Conservation (phyloP, 805 yeast genomes). For the Saccharomycopsis sp. region DNA sequence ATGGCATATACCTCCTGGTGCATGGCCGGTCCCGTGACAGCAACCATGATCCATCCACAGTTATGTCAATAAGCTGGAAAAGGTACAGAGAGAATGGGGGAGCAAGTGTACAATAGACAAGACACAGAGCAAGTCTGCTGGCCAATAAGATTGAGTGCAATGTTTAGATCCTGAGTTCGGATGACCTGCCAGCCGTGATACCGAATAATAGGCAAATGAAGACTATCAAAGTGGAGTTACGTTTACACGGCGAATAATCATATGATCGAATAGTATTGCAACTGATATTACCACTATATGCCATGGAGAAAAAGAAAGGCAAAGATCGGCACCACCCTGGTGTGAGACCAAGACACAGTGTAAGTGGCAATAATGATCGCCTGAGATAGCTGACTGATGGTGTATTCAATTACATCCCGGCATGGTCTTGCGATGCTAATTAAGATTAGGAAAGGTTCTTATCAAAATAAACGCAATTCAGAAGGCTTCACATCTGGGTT, state of each 20-base stretch:
- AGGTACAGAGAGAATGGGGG: background rate
- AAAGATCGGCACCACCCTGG: no score
- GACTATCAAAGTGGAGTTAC: background rate
- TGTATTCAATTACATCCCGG: background rate
- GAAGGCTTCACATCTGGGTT: background rate
- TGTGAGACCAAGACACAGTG: no score
- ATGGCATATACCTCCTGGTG: background rate
- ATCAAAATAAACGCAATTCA: background rate
- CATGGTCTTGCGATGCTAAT: background rate
- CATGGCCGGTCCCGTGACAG: background rate
- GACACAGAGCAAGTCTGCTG: no score
- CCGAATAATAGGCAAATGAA: no score
- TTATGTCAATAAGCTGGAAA: background rate
- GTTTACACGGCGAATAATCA: background rate
- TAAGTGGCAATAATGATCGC: background rate
- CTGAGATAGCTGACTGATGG: background rate
- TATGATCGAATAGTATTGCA: background rate
- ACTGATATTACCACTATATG: no score
- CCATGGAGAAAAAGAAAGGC: no score
- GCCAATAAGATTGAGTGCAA: background rate
- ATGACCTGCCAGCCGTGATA: no score
- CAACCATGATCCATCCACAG: background rate
- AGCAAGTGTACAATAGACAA: slow-evolving; percentile 1
- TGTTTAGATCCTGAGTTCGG: no score
- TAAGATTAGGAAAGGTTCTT: background rate